Evolutionary conservation across 228 moss, liverwort and hornwort species (phyloP), one percentile per base, ranked within the genome.

Genomic region (Sphagnum fallax): DNA sequence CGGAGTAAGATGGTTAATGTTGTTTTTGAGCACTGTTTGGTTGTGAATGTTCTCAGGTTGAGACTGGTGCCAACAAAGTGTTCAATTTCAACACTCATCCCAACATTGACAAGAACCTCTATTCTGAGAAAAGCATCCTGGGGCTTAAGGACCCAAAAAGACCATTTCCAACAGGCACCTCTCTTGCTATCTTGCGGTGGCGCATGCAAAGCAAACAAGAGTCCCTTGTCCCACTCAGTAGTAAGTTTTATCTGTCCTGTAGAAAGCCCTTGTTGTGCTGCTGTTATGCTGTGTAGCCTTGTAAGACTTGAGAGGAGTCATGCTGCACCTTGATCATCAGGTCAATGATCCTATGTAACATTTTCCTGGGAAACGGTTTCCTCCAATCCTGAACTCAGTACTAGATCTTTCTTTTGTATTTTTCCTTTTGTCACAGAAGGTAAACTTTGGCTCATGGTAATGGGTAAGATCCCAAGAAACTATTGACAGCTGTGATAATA

Each of bases 151-250:
- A 94, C 67, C 72, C 91, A 8, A 82, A 82, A 61, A 84, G 81
- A 77, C 92, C 93, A 47, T 93, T 98, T 53, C 85, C 94, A 18
- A 84, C 82, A 48, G 92, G 93, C 58, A 91, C 91, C 77, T 85
- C 87, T n/a, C 91, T 88, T 49, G 88, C 81, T 63, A 86, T 93
- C 61, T 18, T 98, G 55, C 90, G 81, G 81, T 98, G 94, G 94
- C 98, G 89, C 64, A 83, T 94, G 87, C 84, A 90, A 83, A 90
- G 87, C 81, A 91, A 89, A 59, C 78, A 94, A 76, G 94, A 94
- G 74, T 90, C 94, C 55, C 67, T 98, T 70, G 92, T 94, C 47
- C 98, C 98, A 62, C 81, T 98, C 52, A 92, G 85, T 77, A 94
- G 98, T 98, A 90, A 80, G 98, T 72, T 47, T 68, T 49, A 49